Evolutionary conservation across 2,329 filamentous ascomycete genomes (phyloP), one percentile per base, ranked within the genome.

Genomic region (Talaromyces funiculosus): DNA sequence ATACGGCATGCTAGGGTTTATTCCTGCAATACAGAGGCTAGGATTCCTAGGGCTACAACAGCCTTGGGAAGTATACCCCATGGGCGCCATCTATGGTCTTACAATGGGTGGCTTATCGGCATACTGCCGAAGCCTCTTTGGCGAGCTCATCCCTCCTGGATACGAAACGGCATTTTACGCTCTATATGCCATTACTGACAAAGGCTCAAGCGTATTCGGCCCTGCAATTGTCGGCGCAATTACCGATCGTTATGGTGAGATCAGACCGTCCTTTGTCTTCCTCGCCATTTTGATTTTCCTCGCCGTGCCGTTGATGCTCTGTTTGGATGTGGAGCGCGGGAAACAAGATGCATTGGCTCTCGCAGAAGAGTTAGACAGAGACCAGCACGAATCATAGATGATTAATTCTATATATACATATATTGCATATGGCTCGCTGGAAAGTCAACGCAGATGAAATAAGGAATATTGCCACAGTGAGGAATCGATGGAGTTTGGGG

Each of bases 121-220:
- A 24, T 97, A 97, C 75, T 97, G 94, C 71, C 88, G 94, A 43
- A 92, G 90, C 63, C 81, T 99, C 4, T 99, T 90, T 71, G 92
- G 92, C 40, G 92, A 97, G 73, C 82, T 99, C 60, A 96, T 99
- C 59, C 94, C 94, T 1, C 90, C 91, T 0, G 94, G 94, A 3
- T 95, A 89, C 31, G 94, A 99, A 75, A 92, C 94, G 0, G 92
- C 93, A 0, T 99, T 99, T 71, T 99, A 96, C 72, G 92, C 93
- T 0, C 81, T 99, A 1, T 99, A 97, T 71, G 94, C 94, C 37
- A 97, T 97, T 64, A 97, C 94, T 1, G 94, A 99, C 73, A 99
- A 99, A 75, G 92, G 93, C 0, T 94, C 90, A 22, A 95, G 90
- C 71, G 82, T 97, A 2, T 97, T 99, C 73, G 94, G 94, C 0